Base-by-base conservation (phyloP, 1,139 yeast species). In the Pichia sp. region DNA sequence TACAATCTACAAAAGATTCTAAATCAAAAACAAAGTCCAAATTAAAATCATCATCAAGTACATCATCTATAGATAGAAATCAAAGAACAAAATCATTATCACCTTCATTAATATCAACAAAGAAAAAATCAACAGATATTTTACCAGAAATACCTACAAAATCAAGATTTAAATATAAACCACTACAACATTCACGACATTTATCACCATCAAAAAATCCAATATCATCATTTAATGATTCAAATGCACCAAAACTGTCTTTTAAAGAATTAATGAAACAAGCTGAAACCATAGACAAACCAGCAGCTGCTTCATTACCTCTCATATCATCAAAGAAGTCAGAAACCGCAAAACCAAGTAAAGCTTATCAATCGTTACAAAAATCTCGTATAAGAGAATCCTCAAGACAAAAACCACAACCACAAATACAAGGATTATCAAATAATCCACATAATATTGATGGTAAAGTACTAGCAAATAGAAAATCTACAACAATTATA, bases 211-310 rank as follows among this genome's bases (percentile, higher is more conserved):
- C 29, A 27, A n/a, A 15, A 21, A 9, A 31, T n/a, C 38, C 45
- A 5, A 10, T 43, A 15, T 31, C 50, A 14, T 31, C 39, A 6
- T 20, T 22, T 18, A 36, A 19, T 47, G 18, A 38, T 3, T 26
- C 52, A 10, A 55, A 62, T 3, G 41, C 55, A 0, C 73, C 77
- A 51, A 80, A 79, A 53, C 60, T 80, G 57, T 69, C 78, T 10
- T 83, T 80, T 54, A 73, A 72, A 36, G 86, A 81, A 44, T 64
- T 83, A 46, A 80, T 82, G 86, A 76, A 74, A 50, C 76, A 77
- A 54, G 91, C 91, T 0, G 76, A 77, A n/a, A 62, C 65, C 23
- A 72, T 77, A 13, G 78, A 63, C 63, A 35, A 31, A 27, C 32
- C 41, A 7, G 9, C 35, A 16, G 39, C 43, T 2, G 42, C 45